These are phyloP conservation scores for Tephrocybe sp. DNA, from an alignment of 768 basidiomycete genomes.

Conservation along the genomic window DNA sequence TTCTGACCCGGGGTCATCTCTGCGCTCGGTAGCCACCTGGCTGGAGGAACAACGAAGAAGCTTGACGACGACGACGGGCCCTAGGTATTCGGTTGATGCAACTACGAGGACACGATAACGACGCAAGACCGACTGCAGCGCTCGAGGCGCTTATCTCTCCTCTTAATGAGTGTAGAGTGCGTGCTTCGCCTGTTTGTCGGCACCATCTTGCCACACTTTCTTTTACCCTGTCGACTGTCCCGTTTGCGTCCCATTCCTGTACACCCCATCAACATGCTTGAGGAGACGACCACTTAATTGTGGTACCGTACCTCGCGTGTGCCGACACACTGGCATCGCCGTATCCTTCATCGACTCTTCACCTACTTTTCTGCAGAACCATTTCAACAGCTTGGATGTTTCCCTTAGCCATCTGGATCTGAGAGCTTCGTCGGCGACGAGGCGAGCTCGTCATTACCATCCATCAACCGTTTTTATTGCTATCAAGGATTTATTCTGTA, in stretches of 20 bases:
- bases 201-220: constrained; percentile 53
- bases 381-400: constrained; percentile 25
- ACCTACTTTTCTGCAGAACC: constrained; percentile 24
- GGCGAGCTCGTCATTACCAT: constrained; percentile 21
- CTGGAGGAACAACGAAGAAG: constrained; percentile 28
- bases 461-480: constrained; percentile 43
- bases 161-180: constrained; percentile 47
- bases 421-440: constrained; percentile 18
- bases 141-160: constrained; percentile 55
- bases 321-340: constrained; percentile 74
- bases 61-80: constrained; percentile 49
- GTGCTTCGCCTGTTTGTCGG: constrained; percentile 50
- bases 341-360: constrained; percentile 23
- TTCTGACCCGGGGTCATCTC: constrained; percentile 41
- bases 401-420: constrained; percentile 14
- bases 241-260: constrained; percentile 43
- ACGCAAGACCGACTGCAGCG: constrained; percentile 66
- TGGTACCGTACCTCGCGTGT: constrained; percentile 76
- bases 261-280: constrained; percentile 56
- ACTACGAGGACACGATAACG: constrained; percentile 50
- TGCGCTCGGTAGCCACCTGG: constrained; percentile 18
- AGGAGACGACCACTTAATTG: constrained; percentile 82
- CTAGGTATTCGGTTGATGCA: constrained; percentile 50
- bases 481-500: constrained; percentile 39
- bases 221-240: constrained; percentile 34